phyloP scores from a whole-genome alignment of 2,329 filamentous ascomycete genomes.

The Fusarium sp. region DNA sequence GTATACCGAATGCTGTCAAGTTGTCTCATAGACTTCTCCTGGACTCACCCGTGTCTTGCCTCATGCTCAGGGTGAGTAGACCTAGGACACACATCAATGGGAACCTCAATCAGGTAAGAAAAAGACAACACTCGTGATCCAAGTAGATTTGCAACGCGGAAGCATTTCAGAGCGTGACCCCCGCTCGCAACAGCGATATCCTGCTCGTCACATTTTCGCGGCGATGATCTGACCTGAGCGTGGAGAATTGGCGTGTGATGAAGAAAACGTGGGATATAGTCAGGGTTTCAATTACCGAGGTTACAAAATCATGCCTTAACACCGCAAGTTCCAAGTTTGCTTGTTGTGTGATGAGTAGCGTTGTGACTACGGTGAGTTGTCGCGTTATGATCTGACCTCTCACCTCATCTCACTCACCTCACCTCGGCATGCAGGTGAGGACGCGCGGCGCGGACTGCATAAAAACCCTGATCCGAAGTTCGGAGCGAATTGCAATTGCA shows the following conservation, averaged over 20 bases:
- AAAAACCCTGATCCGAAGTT: slow-evolving; percentile 2
- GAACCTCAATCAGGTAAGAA: no score
- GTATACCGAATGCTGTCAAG: no score
- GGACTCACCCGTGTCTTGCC: no score
- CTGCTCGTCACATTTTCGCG: not conserved
- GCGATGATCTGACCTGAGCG: no score
- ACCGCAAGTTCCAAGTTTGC: not conserved
- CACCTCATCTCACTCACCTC: not conserved
- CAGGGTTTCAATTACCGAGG: not conserved
- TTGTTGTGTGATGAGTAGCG: not conserved
- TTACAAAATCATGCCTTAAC: not conserved
- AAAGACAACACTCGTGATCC: accelerated
- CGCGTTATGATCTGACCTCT: slow-evolving; percentile 5
- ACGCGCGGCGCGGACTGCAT: not conserved
- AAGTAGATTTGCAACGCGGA: not conserved
- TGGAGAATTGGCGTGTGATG: not conserved
- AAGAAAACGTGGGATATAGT: not conserved
- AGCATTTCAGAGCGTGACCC: accelerated
- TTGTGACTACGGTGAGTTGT: not conserved
- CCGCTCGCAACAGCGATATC: not conserved
- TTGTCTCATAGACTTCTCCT: not conserved
- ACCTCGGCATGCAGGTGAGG: not conserved
- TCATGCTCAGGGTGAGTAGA: no score
- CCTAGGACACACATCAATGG: no score
- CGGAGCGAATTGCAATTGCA: not conserved